Evolutionary conservation across 2,329 filamentous ascomycete genomes (phyloP).

Genomic region (Cercospora citrullina): DNA sequence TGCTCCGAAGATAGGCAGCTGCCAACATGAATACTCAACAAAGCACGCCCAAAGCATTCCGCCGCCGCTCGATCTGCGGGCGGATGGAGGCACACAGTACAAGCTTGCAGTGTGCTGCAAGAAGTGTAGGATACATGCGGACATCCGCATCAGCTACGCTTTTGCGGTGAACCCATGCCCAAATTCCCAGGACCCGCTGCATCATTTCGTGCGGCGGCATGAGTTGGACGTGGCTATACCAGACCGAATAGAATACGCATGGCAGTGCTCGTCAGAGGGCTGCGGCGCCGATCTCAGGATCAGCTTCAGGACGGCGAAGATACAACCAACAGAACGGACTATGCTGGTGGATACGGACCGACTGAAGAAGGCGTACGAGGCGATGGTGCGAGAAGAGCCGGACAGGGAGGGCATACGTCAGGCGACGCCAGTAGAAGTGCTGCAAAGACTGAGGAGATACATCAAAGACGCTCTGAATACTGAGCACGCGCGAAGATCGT

Average conservation of each 20-base stretch:
- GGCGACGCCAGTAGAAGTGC: slow-evolving; percentile 55
- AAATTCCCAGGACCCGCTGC: slow-evolving; percentile 55
- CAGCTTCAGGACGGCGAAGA: slow-evolving; percentile 53
- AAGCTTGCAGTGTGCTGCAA: slow-evolving; percentile 62
- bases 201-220: slow-evolving; percentile 54
- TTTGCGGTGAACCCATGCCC: slow-evolving; percentile 48
- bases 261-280: slow-evolving; percentile 59
- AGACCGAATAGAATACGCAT: slow-evolving; percentile 46
- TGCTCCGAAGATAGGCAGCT: slow-evolving; percentile 47
- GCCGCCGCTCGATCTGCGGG: slow-evolving; percentile 45
- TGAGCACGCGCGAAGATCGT: slow-evolving; percentile 52
- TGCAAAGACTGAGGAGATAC: slow-evolving; percentile 60
- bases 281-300: slow-evolving; percentile 59
- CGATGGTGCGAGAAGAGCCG: slow-evolving; percentile 53
- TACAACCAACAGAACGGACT: slow-evolving; percentile 51
- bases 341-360: slow-evolving; percentile 56
- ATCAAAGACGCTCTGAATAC: slow-evolving; percentile 58
- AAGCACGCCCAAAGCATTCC: slow-evolving; percentile 58
- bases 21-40: slow-evolving; percentile 59
- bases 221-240: slow-evolving; percentile 18
- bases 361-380: slow-evolving; percentile 56
- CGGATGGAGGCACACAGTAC: slow-evolving; percentile 48
- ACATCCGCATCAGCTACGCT: slow-evolving; percentile 56
- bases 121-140: slow-evolving; percentile 62
- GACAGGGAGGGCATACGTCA: slow-evolving; percentile 55